A percentile compares a stretch with the other conserved stretches of the same genome.
These are phyloP conservation scores for Thalassiosira mediterranea DNA, from an alignment of 352 stramenopile species.

Conservation along the genomic window DNA sequence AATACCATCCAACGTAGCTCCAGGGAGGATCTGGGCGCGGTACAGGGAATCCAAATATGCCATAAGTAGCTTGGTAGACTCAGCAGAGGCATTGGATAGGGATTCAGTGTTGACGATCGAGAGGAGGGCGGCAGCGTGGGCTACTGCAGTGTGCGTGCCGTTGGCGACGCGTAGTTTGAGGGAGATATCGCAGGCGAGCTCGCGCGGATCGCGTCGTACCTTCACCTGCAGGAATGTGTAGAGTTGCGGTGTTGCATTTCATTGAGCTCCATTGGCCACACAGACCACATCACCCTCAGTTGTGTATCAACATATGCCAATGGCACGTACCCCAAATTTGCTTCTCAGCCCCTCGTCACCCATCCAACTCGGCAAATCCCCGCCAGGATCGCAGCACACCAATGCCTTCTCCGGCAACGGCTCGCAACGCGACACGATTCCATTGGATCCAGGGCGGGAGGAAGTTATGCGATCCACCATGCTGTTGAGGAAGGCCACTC, in stretches of 20 bases:
- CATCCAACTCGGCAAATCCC: conserved; percentile 65
- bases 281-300: too few relatives aligned
- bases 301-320: too few relatives aligned
- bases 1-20: conserved; percentile 49
- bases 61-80: conserved; percentile 36
- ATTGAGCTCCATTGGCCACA: too few relatives aligned
- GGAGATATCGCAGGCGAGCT: conserved; percentile 87
- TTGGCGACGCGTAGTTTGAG: conserved; percentile 92
- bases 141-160: conserved; percentile 90
- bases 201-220: conserved; percentile 34
- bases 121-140: conserved; percentile 80
- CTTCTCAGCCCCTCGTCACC: conserved; percentile 6
- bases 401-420: conserved; percentile 75
- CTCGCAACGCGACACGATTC: conserved; percentile 67
- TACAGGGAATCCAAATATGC: conserved; percentile 88
- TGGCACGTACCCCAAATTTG: conserved; percentile 36
- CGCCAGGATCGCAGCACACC: conserved; percentile 64
- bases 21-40: conserved; percentile 84
- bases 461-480: conserved; percentile 85
- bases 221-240: conserved; percentile 42
- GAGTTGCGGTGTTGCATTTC: too few relatives aligned
- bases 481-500: conserved; percentile 74
- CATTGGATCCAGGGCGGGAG: conserved; percentile 42
- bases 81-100: conserved; percentile 17
- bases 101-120: conserved; percentile 55